Conservation (phyloP, 768 basidiomycete species). For the Mycena olivaceomarginata region DNA sequence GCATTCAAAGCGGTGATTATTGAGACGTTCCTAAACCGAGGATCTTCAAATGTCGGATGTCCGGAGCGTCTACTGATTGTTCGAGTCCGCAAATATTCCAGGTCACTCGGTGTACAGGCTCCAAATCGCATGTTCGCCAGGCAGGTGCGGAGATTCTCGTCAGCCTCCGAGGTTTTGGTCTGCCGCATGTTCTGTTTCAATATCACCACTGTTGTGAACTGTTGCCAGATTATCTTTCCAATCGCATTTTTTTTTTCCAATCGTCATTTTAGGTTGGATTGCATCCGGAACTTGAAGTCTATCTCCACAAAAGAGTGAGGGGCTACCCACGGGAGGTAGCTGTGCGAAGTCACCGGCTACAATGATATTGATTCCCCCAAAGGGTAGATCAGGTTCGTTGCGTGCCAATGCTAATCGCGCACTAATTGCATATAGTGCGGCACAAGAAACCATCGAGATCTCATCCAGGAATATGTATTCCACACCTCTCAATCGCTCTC, state of each 20-base stretch:
- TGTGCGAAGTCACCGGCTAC: slow-evolving; percentile 45
- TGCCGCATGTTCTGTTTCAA: slow-evolving; percentile 61
- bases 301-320: slow-evolving; percentile 3
- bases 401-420: too few species aligned
- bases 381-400: too few species aligned
- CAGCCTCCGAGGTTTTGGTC: slow-evolving; percentile 26
- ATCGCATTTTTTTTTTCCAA: slow-evolving; percentile 45
- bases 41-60: not conserved
- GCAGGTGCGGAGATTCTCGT: slow-evolving; percentile 40
- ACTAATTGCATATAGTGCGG: too few species aligned
- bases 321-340: slow-evolving; percentile 49
- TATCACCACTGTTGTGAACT: slow-evolving; percentile 56
- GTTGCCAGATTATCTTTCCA: slow-evolving; percentile 59
- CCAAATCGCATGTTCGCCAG: slow-evolving; percentile 37
- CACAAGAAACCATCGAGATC: too few species aligned
- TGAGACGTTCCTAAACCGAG: not conserved
- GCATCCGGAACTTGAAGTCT: slow-evolving; percentile 23
- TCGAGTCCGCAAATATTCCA: not conserved
- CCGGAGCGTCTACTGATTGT: slow-evolving; percentile 37
- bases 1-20: slow-evolving; percentile 9
- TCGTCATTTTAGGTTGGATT: slow-evolving; percentile 36
- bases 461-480: too few species aligned
- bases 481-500: too few species aligned
- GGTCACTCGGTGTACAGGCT: not conserved
- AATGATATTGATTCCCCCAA: too few species aligned